Base-by-base conservation (phyloP, 306 rosid species). In the Coriaria nepalensis region DNA sequence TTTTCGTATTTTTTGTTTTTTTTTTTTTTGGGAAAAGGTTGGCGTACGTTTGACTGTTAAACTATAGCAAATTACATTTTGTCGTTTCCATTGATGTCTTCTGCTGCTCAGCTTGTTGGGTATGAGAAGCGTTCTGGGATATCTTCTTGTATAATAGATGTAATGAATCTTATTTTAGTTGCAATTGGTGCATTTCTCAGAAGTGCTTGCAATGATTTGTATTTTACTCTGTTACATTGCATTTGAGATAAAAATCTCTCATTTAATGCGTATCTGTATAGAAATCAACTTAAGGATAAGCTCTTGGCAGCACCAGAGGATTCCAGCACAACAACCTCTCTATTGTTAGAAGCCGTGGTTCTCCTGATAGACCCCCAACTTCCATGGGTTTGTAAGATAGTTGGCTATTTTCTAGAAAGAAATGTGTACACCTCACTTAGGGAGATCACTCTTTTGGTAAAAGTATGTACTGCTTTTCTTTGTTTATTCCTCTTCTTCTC, bases 331-430 rank as follows among this genome's bases (percentile, higher is more conserved):
- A 55, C 83, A 29, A 64, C 76, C 15, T 63, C 76, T 56, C 63
- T 83, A 8, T 68, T 90, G 60, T 64, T 85, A 62, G 98, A 90
- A 62, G 69, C 79, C 40, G 65, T 75, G 54, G 78, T 66, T 61
- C 52, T 77, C 70, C 70, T 90, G 78, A 43, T 77, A 42, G 77
- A 85, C 73, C 76, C 69, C 35, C 66, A 77, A 57, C 77, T 85
- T 53, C 95, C 98, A 37, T 90, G 98, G 98, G 77, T 67, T 77
- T 90, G 95, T 64, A 71, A 67, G 65, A 73, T 63, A 58, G 79
- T 85, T 50, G 70, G 74, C 64, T 71, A 73, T 78, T 77, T 79
- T 33, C 71, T 76, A 60, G 85, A 77, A 71, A 85, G 76, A 55
- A 81, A 71, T 53, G 82, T 78, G 56, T 77, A 77, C 51, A 7